Evolutionary conservation across 2,329 filamentous ascomycete genomes (phyloP).

Genomic region (Ophiobolus disseminans): DNA sequence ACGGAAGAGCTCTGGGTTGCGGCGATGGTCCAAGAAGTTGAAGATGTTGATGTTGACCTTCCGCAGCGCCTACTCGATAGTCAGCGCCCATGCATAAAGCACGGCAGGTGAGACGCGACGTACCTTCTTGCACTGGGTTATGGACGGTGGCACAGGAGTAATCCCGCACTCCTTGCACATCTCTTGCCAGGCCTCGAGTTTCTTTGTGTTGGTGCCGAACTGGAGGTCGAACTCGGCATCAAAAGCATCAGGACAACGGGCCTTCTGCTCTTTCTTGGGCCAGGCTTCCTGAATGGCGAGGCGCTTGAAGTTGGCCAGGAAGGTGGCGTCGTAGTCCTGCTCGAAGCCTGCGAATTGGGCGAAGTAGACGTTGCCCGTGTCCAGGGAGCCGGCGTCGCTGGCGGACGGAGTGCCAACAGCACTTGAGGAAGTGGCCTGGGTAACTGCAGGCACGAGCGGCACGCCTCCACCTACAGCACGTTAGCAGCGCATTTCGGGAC

Average conservation of each 20-base stretch:
- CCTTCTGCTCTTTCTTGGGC: constrained; percentile 12
- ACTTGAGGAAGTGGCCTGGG: too few relatives aligned
- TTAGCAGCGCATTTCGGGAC: too few relatives aligned
- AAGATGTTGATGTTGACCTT: constrained; percentile 20
- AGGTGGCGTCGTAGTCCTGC: constrained; percentile 6
- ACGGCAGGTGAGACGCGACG: too few relatives aligned
- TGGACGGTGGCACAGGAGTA: constrained; percentile 14
- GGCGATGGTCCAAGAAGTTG: constrained; percentile 21
- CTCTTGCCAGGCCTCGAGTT: constrained; percentile 29
- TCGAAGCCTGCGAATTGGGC: constrained; percentile 16
- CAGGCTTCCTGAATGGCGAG: constrained; percentile 19
- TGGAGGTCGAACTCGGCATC: constrained; percentile 17
- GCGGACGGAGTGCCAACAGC: background rate
- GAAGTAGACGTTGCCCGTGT: constrained; percentile 1
- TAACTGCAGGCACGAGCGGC: too few relatives aligned
- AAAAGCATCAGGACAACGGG: constrained; percentile 8
- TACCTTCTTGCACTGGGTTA: constrained; percentile 36
- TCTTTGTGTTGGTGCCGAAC: constrained; percentile 16
- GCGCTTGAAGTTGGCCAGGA: constrained; percentile 17
- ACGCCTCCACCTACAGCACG: too few relatives aligned
- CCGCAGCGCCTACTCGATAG: constrained; percentile 11
- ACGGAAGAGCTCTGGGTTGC: constrained; percentile 1
- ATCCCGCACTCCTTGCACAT: constrained; percentile 28
- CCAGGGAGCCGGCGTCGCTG: background rate
- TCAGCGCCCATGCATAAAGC: background rate